Base-by-base conservation (phyloP, 2,329 filamentous ascomycete genomes). In the Fusarium guadeloupense region DNA sequence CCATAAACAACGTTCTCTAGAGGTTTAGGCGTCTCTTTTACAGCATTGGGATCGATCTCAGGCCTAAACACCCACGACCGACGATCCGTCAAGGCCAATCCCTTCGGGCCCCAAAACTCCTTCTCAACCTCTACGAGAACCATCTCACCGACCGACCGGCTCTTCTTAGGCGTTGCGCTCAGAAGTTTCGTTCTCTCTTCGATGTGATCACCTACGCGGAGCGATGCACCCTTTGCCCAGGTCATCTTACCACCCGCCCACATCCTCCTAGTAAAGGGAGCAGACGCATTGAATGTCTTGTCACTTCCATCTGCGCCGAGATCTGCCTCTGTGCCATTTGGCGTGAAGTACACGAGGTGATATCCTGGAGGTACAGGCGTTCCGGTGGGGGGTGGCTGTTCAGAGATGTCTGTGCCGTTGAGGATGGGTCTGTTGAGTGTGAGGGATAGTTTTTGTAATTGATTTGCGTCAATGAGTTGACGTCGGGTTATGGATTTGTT, bases 51-150 rank as follows among this genome's bases (percentile, higher is more conserved):
- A 25, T 72, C 64, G 34, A 78, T 61, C 50, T 75, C 72, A 0
- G 76, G 76, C 0, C 77, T 75, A 59, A 81, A 82, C 2, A 81
- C 72, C 80, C 80, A 82, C 6, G 77, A 79, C 76, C 87, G 77
- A 63, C 76, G 76, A 70, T 89, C 87, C 28, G 82, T 70, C 23
- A 89, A 64, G 0, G 79, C 79, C 38, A 84, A 62, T 0, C 84
- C 86, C 17, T 77, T 64, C 6, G 79, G 76, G 31, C 81, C 82
- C 68, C 78, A 76, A 51, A 86, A 83, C 54, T 81, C 78, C 74
- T 89, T 89, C 71, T 86, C 81, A 1, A 90, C 83, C 2, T 85
- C 80, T 0, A 89, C 87, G 2, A 89, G 79, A 1, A 89, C 78
- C 86, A 89, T 89, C 59, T 85, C 83, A 26, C 83, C 80, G 0